These are phyloP conservation scores for Metarhizium rileyi DNA, from an alignment of 2,329 filamentous ascomycete species.

Conservation along the genomic window DNA sequence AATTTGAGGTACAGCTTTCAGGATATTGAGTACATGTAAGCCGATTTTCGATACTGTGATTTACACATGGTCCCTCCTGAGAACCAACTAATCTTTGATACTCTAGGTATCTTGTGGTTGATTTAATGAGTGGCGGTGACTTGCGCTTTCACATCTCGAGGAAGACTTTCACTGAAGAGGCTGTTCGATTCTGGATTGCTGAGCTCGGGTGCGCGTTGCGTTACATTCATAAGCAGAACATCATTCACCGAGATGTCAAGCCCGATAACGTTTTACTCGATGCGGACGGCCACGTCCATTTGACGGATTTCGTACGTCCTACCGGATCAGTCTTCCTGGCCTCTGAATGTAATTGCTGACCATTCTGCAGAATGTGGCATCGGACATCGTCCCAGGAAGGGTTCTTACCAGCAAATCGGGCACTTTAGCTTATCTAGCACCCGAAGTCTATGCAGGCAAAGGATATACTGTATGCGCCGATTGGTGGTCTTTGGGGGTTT, in stretches of 20 bases:
- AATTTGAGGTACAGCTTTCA: constrained; percentile 99
- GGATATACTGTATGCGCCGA: constrained; percentile 88
- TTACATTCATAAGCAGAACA: constrained; percentile 78
- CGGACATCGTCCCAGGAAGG: constrained; percentile 76
- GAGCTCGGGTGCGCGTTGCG: constrained; percentile 84
- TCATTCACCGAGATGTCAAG: constrained; percentile 86
- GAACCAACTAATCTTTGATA: neutral
- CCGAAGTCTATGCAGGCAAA: constrained; percentile 84
- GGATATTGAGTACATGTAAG: constrained; percentile 96
- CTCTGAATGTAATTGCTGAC: constrained; percentile 6
- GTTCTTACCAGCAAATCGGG: constrained; percentile 90
- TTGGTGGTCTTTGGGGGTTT: constrained; percentile 96
- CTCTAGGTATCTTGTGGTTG: constrained; percentile 88
- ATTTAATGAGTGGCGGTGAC: constrained; percentile 96
- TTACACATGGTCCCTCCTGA: neutral
- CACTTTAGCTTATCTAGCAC: constrained; percentile 88
- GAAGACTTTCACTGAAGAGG: constrained; percentile 96
- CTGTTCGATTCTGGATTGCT: constrained; percentile 93
- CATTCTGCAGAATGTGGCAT: constrained; percentile 79
- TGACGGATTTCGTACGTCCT: constrained; percentile 77
- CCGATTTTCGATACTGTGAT: constrained; percentile 7
- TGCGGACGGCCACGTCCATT: constrained; percentile 85
- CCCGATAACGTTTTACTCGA: constrained; percentile 86
- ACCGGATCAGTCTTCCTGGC: neutral
- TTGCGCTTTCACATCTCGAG: constrained; percentile 94